Evolutionary conservation across 257 asterid genomes (phyloP), one percentile per base, ranked within the genome.

Genomic region (Fraxinus excelsior): DNA sequence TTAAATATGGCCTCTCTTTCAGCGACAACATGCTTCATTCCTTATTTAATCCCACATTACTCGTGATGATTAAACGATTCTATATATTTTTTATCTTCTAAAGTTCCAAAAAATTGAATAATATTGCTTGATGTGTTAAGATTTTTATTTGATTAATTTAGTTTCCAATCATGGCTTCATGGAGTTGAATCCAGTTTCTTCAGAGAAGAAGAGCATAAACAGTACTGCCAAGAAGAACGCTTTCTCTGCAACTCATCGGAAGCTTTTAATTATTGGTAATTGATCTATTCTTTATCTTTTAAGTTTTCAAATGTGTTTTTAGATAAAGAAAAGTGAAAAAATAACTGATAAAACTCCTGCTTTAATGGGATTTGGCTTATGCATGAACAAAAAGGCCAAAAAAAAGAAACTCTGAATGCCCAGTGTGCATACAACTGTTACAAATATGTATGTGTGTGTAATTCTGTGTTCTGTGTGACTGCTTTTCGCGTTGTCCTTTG

Each of bases 181-280:
- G 79, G 75, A 66, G 82, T 16, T 71, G 2, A 66, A 28, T 12
- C n/a, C 79, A 56, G 76, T 53, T 75, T 67, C 60, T 66, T 44
- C 82, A 56, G 64, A 44, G 73, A 72, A 34, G 71, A 60, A 51
- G 73, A 76, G 71, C 74, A 29, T 75, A 73, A 42, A 12, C 25
- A 62, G 18, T 62, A n/a, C 51, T 14, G 31, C 38, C 78, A 31
- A 69, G 67, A 75, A 72, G 64, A 77, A 19, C 13, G 35, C 69
- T 60, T 56, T 42, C 53, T 67, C 25, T 16, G 42, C 46, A 29
- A 35, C 80, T 32, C 80, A 78, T 67, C 90, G 91, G 42, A 88
- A 84, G 88, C 90, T 88, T 76, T 87, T 85, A 51, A 71, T 11
- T 64, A 67, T 46, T 64, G 91, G 91, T 87, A 83, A 73, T 60